A percentile compares a stretch with the other conserved stretches of the same genome.
These are phyloP conservation scores for Cynanchum wilfordii DNA, from an alignment of 257 asterid species.

Conservation along the genomic window DNA sequence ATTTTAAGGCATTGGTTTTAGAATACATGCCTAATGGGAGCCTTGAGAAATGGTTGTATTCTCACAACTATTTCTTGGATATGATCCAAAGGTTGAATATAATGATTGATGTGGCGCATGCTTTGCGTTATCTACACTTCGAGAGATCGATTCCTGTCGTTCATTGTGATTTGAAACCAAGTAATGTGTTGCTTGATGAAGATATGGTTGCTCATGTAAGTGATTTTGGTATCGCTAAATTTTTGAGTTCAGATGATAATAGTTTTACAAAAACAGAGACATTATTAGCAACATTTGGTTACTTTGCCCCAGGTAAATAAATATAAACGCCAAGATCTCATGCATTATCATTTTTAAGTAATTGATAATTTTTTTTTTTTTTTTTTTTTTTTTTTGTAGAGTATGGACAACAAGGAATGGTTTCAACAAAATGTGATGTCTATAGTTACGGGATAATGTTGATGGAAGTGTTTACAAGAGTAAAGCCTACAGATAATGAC, in stretches of 20 bases:
- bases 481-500: background rate
- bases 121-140: background rate
- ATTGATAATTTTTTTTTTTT: too few relatives aligned
- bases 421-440: conserved; percentile 5
- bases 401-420: background rate
- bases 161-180: background rate
- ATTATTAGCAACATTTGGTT: background rate
- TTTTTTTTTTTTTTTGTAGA: too few relatives aligned
- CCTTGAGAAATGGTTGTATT: too few relatives aligned
- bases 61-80: too few relatives aligned
- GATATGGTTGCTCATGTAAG: background rate
- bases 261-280: background rate
- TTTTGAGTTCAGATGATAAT: background rate
- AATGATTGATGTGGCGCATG: background rate
- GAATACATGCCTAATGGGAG: too few relatives aligned
- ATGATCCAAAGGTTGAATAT: background rate
- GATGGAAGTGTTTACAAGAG: conserved; percentile 2
- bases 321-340: too few relatives aligned
- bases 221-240: background rate
- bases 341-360: too few relatives aligned
- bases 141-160: background rate
- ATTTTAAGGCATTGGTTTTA: too few relatives aligned
- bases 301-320: background rate
- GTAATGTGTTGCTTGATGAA: background rate
- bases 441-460: conserved; percentile 5